Evolutionary conservation across 1,139 yeast genomes (phyloP), one percentile per base, ranked within the genome.

Genomic region (Kluyveromyces sp.): DNA sequence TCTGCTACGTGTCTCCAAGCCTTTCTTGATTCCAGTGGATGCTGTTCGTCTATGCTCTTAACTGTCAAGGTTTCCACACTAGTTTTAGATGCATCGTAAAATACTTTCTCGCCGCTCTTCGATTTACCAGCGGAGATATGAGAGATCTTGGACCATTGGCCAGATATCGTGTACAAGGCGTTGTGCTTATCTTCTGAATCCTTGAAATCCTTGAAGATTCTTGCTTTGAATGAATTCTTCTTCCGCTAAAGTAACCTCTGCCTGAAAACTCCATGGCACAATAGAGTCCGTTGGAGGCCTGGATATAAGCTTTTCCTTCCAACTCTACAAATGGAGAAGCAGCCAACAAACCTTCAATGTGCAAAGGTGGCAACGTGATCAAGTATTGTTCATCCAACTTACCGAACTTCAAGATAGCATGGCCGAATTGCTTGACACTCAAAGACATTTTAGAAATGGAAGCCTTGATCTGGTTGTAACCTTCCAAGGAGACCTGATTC

Each of bases 231-330:
- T 7, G 90, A 70, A 69, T 92, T 90, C 72, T 89, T 90, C 73
- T 89, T 90, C 55, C 98, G n/a, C 89, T 77, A 62, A 92, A 87
- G 71, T 89, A 92, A 29, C 98, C 98, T 65, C 92, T 81, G 34
- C 98, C 98, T 39, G 86, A 74, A 67, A 78, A 92, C 58, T 87
- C 96, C 54, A 92, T 71, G 27, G 77, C 75, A 25, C 94, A 78
- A 53, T 75, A 66, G 67, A 79, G 83, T 7, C 97, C 97, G 45
- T 78, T 74, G 4, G 95, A 81, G 35, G 89, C 74, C 66, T 86
- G 95, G 59, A 92, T 87, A 61, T 72, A 80, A 25, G 95, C 78
- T 53, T 80, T 80, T 49, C 95, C 95, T 63, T 90, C 97, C 53
- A 92, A 75, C 65, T 86, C 95, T 37, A 84, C 90, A 67, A 82